A percentile compares a stretch with the other conserved stretches of the same genome.
phyloP scores from a whole-genome alignment of 2,329 filamentous ascomycete species.

The Pleurostoma richardsiae region DNA sequence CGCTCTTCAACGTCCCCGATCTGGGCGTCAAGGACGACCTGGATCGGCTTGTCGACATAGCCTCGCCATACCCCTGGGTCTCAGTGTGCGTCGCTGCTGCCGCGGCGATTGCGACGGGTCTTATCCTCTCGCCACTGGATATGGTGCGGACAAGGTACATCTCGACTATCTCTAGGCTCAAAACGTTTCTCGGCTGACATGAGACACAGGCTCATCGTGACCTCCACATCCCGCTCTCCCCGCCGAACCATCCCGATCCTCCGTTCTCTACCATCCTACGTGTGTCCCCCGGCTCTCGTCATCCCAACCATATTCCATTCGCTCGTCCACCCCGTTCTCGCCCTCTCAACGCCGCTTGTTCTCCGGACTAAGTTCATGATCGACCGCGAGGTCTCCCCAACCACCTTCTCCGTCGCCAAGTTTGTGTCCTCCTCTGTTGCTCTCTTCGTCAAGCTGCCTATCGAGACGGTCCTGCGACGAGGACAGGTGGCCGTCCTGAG shows the following conservation, averaged over 20 bases:
- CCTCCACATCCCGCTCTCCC: constrained; percentile 67
- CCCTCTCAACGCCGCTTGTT: constrained; percentile 76
- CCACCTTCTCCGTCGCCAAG: constrained; percentile 74
- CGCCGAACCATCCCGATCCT: constrained; percentile 76
- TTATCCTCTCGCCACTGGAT: constrained; percentile 82
- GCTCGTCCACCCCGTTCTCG: constrained; percentile 76
- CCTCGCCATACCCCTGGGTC: constrained; percentile 75
- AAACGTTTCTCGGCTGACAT: constrained; percentile 17
- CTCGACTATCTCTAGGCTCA: constrained; percentile 12
- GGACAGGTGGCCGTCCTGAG: constrained; percentile 75
- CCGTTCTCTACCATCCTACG: constrained; percentile 70
- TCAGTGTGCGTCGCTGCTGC: constrained; percentile 69
- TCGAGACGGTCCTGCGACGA: constrained; percentile 87
- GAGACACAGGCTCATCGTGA: constrained; percentile 66
- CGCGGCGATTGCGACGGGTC: constrained; percentile 65
- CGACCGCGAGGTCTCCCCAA: constrained; percentile 75
- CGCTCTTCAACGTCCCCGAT: constrained; percentile 85
- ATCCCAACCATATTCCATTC: constrained; percentile 85
- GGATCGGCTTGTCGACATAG: constrained; percentile 67
- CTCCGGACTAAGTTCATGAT: constrained; percentile 81
- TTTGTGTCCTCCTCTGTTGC: constrained; percentile 78
- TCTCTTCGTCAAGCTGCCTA: constrained; percentile 78
- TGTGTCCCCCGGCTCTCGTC: constrained; percentile 66
- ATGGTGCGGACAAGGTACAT: constrained; percentile 72
- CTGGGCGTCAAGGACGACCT: constrained; percentile 69